These are phyloP conservation scores for Botrytis deweyae DNA, from an alignment of 2,329 filamentous ascomycete genomes.

Conservation along the genomic window DNA sequence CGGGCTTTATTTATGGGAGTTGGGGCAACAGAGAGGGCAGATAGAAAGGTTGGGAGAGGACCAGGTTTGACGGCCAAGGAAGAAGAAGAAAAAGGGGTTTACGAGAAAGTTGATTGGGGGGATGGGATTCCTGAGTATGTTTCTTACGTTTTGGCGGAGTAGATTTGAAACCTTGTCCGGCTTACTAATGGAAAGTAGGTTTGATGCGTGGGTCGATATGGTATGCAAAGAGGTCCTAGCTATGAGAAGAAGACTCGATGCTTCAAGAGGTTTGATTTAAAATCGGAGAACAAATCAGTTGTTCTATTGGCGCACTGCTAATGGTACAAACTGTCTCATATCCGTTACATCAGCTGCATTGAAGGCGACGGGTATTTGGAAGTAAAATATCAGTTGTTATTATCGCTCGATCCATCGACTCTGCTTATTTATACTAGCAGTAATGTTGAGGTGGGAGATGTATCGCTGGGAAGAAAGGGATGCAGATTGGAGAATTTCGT, in stretches of 20 bases:
- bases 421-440: too few species aligned
- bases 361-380: neutral
- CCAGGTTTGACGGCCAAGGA: neutral
- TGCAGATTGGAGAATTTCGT: too few species aligned
- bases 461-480: neutral
- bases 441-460: neutral
- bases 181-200: neutral
- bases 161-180: fast-evolving
- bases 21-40: neutral
- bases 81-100: neutral
- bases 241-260: conserved; percentile 15
- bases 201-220: conserved; percentile 16
- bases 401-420: neutral
- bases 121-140: conserved; percentile 4
- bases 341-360: neutral
- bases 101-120: conserved; percentile 11
- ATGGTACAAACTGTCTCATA: neutral
- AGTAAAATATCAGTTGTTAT: neutral
- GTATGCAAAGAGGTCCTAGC: conserved; percentile 14
- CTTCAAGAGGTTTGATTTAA: neutral
- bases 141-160: neutral
- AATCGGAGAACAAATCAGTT: neutral
- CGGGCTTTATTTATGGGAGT: conserved; percentile 12
- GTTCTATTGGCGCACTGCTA: neutral
- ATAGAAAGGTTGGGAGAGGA: conserved; percentile 8